Evolutionary conservation across 768 basidiomycete species (phyloP), one percentile per base, ranked within the genome.

Genomic region (Amanita rubescens): DNA sequence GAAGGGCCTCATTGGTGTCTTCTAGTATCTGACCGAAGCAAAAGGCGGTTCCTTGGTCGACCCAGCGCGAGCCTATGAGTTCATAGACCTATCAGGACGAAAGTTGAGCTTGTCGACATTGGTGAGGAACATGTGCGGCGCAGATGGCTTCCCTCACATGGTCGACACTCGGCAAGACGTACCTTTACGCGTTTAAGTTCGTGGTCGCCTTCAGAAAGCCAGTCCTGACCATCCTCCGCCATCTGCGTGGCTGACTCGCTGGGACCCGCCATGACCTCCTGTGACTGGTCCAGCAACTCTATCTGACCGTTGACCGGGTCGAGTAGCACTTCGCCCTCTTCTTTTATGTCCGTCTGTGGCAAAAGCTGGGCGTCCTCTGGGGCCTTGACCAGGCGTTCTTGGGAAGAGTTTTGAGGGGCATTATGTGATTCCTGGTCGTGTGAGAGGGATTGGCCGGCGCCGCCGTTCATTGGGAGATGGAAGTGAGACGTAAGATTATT

Each of bases 31-130:
- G 85, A 42, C 94, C 94, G 63, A 89, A 90, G 67, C 94, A 96
- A 65, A 94, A 90, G 1, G 96, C 96, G 15, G 96, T 99, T 44
- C 96, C 96, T 65, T 93, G 85, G 75, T 99, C 96, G 52, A 85
- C 79, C 96, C 96, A 99, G 53, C 85, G 82, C 58, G 87, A 79
- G 55, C 87, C 91, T 50, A 92, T 80, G 55, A 99, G 85, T 69
- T 94, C 87, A 70, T 99, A 98, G 24, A 99, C 95, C 87, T 99
- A 57, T 43, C 14, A 38, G 17, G 55, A 60, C 39, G 53, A 52
- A 47, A 51, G 39, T 60, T 65, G 32, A 62, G 60, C 27, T 50
- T 49, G 55, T 49, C 58, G 58, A 48, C 51, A 52, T 63, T 50
- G 55, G 56, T 58, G 58, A 37, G 51, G 42, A 46, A 57, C 14